Conservation (phyloP, 768 basidiomycete species). For the Postia placenta region DNA sequence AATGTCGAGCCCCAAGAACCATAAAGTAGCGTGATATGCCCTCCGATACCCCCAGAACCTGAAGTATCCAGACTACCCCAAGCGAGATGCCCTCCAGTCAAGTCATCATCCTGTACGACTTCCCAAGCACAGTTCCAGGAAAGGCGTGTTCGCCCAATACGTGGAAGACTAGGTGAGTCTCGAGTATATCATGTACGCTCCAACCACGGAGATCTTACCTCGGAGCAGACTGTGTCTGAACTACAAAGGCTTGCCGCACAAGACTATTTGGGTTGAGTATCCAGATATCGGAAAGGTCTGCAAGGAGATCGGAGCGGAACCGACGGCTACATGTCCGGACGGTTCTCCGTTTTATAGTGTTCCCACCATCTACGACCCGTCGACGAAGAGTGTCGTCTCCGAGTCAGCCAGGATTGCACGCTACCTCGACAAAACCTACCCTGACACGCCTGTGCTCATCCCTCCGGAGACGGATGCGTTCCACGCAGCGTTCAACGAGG, state of each 20-base stretch:
- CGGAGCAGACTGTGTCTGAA: slow-evolving; percentile 26
- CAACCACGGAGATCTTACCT: neutral
- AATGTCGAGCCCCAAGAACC: too few species aligned
- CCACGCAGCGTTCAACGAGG: slow-evolving; percentile 13
- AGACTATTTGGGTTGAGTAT: slow-evolving; percentile 47
- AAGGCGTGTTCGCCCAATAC: slow-evolving; percentile 17
- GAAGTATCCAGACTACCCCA: too few species aligned
- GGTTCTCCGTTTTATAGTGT: slow-evolving; percentile 19
- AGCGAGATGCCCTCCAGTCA: too few species aligned
- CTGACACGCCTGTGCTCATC: slow-evolving; percentile 28
- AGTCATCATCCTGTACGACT: slow-evolving; percentile 18
- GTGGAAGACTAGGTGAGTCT: slow-evolving; percentile 24
- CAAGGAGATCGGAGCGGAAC: slow-evolving; percentile 31
- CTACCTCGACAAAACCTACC: slow-evolving; percentile 24
- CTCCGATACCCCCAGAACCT: too few species aligned
- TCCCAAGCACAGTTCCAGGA: slow-evolving; percentile 4
- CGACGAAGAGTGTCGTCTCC: slow-evolving; percentile 13
- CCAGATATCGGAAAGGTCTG: slow-evolving; percentile 37
- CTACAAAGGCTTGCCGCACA: slow-evolving; percentile 35
- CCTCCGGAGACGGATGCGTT: slow-evolving; percentile 26
- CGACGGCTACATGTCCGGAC: slow-evolving; percentile 25
- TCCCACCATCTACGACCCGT: slow-evolving; percentile 24
- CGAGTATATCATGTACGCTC: too few species aligned
- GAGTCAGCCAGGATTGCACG: slow-evolving; percentile 23
- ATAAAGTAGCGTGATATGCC: too few species aligned